phyloP scores from a whole-genome alignment of 257 asterid species.

The Plantago major region DNA sequence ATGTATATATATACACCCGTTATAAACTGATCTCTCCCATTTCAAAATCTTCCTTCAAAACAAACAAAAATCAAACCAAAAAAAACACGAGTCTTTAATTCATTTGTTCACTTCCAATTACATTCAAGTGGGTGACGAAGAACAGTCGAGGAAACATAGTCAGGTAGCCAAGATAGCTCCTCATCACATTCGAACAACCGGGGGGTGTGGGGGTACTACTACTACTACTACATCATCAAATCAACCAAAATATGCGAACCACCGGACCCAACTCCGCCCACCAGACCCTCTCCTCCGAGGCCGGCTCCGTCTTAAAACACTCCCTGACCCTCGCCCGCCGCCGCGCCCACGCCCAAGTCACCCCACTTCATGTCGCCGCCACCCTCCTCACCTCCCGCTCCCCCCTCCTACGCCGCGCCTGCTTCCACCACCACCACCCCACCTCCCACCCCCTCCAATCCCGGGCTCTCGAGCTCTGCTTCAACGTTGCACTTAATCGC shows the following conservation, averaged over 20 bases:
- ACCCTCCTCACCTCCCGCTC: conserved; percentile 51
- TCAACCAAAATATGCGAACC: conserved; percentile 61
- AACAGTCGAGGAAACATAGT: neutral
- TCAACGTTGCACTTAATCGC: conserved; percentile 82
- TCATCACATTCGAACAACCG: conserved; percentile 24
- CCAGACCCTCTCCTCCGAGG: conserved; percentile 90
- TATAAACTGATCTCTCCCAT: conserved; percentile 3
- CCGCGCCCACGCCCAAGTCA: conserved; percentile 86
- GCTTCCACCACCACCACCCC: conserved; percentile 51
- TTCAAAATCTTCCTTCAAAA: too few species aligned
- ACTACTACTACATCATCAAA: too few species aligned
- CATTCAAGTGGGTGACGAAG: neutral
- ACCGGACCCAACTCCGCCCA: conserved; percentile 67
- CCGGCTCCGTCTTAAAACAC: conserved; percentile 83
- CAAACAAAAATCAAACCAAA: conserved; percentile 7
- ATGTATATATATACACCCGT: conserved; percentile 23
- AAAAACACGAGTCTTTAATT: neutral
- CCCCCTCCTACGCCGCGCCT: conserved; percentile 58
- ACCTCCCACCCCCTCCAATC: conserved; percentile 52
- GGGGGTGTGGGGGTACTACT: conserved; percentile 42
- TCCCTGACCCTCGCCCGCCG: conserved; percentile 76
- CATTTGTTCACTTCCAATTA: neutral
- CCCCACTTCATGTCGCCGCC: conserved; percentile 88
- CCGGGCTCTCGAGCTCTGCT: conserved; percentile 77
- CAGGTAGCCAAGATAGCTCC: conserved; percentile 1